Evolutionary conservation across 495 filamentous ascomycete genomes (phyloP).

Genomic region (Jackrogersella minutella): DNA sequence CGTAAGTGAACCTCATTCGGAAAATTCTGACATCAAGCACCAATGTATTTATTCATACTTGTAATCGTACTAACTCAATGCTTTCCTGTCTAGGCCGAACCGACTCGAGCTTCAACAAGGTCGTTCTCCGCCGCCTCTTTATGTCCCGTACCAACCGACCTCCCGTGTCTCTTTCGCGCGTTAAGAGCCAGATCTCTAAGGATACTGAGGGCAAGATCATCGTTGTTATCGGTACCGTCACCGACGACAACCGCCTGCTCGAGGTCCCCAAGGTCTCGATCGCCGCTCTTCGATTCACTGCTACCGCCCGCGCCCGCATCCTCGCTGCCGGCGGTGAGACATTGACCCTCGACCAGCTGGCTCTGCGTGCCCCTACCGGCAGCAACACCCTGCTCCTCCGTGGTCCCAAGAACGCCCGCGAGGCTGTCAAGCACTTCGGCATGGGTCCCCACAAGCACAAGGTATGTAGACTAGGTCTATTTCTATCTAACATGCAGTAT

Average conservation of each 20-base stretch:
- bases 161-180: slow-evolving; percentile 89
- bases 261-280: slow-evolving; percentile 88
- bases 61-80: neutral
- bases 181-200: slow-evolving; percentile 73
- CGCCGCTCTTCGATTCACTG: slow-evolving; percentile 94
- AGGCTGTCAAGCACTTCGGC: slow-evolving; percentile 99
- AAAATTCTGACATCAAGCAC: neutral
- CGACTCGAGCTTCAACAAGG: slow-evolving; percentile 96
- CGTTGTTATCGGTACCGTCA: slow-evolving; percentile 91
- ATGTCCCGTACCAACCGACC: slow-evolving; percentile 98
- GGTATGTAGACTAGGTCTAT: slow-evolving; percentile 59
- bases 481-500: neutral
- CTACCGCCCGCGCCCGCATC: slow-evolving; percentile 92
- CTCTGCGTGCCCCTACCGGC: slow-evolving; percentile 89
- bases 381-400: slow-evolving; percentile 93
- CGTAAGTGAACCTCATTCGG: slow-evolving; percentile 79
- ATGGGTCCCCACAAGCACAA: slow-evolving; percentile 97
- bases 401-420: slow-evolving; percentile 94
- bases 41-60: neutral
- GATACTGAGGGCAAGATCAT: slow-evolving; percentile 85
- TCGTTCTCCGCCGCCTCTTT: slow-evolving; percentile 93
- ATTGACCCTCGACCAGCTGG: slow-evolving; percentile 95
- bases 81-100: slow-evolving; percentile 74
- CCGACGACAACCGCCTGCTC: slow-evolving; percentile 93
- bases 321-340: slow-evolving; percentile 90